Base-by-base conservation (phyloP, 2,329 filamentous ascomycete genomes). In the Fusarium chlamydosporum region DNA sequence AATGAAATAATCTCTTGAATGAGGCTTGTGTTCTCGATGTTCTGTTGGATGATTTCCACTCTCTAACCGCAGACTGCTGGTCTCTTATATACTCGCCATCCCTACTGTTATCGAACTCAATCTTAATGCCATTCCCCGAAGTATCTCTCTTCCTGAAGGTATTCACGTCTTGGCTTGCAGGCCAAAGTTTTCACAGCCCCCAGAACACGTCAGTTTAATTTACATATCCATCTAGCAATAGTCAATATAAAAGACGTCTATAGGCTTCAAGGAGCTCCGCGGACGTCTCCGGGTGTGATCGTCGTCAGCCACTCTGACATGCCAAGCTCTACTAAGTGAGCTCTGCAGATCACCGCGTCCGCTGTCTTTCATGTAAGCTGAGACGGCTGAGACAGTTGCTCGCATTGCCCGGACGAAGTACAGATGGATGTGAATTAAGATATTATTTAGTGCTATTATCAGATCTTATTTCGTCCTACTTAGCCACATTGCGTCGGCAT, bases 151-250 rank as follows among this genome's bases (percentile, higher is more conserved):
- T 35, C 33, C 16, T 15, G 27, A 31, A 23, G 20, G 8, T 7
- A 3, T 26, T 35, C 6, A 0, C 12, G 18, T 40, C 42, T 60
- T 60, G 54, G 23, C 15, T 16, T 26, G 10, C 7, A 29, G 8
- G 29, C 29, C 29, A 29, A 29, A 11, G 29, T 48, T 15, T 38
- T 52, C 57, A 61, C 31, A 61, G 55, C 55, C 55, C 23, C 43
- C 8, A 2, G 20, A 12, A 37, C 53, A n/a, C 43, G 58, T 60
- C 43, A 18, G 6, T 10, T 60, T 2, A 0, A 12, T 23, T 23
- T 18, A 7, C 4, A 7, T 2, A 3, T 34, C 8, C 27, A 4
- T 20, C 16, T 34, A 48, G 2, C 5, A n/a, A 33, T 7, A 10
- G 13, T 13, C 12, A n/a, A 5, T 1, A 33, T 15, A 12, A 4